Percentiles rank a stretch among this genome's conserved stretches.
Conservation (phyloP, 257 asterid species). For the Vinca minor region DNA sequence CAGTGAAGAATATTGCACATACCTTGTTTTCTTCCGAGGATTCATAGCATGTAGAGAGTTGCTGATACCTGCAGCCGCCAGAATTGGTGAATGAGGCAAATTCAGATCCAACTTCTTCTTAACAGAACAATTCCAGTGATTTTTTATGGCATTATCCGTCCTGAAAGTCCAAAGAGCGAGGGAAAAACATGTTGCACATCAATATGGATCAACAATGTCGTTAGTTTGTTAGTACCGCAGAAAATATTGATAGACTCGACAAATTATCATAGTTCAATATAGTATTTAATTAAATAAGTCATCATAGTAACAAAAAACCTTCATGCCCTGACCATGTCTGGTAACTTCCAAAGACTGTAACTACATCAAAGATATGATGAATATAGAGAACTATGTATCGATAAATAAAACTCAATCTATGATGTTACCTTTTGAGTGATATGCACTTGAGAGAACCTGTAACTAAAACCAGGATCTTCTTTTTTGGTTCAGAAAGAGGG, state of each 20-base stretch:
- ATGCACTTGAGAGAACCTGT: not conserved
- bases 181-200: constrained; percentile 4
- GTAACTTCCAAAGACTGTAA: not conserved
- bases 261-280: not conserved
- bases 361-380: not conserved
- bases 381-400: not conserved
- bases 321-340: no score
- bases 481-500: not conserved
- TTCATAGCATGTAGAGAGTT: constrained; percentile 16
- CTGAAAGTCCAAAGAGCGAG: constrained; percentile 25
- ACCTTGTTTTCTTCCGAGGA: constrained; percentile 23
- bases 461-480: not conserved
- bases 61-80: constrained; percentile 23
- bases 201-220: not conserved
- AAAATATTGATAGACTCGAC: not conserved
- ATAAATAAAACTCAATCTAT: not conserved
- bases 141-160: constrained; percentile 76
- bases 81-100: constrained; percentile 26
- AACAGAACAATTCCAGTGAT: constrained; percentile 66
- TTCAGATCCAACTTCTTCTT: constrained; percentile 50
- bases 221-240: not conserved
- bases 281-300: not conserved
- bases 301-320: not conserved
- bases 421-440: not conserved
- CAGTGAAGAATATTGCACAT: constrained; percentile 11